phyloP scores from a whole-genome alignment of 306 rosid species.

The Begonia masoniana region DNA sequence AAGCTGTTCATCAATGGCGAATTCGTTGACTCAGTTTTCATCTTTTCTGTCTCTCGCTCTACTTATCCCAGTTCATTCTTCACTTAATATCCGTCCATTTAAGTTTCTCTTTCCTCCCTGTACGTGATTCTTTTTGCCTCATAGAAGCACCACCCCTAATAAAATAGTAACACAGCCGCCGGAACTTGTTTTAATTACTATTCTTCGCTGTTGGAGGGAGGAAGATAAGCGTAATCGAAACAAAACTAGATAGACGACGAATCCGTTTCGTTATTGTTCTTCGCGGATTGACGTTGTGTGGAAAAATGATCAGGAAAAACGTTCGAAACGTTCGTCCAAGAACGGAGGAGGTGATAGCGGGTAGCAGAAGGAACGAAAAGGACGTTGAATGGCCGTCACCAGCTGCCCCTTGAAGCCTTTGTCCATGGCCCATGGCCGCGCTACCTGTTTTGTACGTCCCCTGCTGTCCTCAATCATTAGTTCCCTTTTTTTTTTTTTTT shows the following conservation, averaged over 20 bases:
- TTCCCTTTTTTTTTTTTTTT: too few relatives aligned
- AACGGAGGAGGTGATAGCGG: constrained; percentile 33
- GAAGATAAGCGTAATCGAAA: too few relatives aligned
- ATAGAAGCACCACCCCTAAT: too few relatives aligned
- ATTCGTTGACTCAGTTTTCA: constrained; percentile 66
- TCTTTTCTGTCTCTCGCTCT: constrained; percentile 10
- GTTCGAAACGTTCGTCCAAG: constrained; percentile 83
- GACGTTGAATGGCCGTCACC: constrained; percentile 74
- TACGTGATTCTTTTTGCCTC: too few relatives aligned
- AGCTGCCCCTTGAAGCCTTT: constrained; percentile 78
- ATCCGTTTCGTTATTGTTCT: too few relatives aligned
- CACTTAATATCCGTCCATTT: not conserved
- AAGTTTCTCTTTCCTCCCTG: not conserved
- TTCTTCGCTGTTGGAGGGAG: too few relatives aligned
- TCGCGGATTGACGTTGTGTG: too few relatives aligned
- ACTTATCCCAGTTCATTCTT: not conserved
- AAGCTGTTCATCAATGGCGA: constrained; percentile 87
- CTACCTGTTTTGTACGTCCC: constrained; percentile 42
- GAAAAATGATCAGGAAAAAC: constrained; percentile 36
- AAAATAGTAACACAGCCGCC: too few relatives aligned
- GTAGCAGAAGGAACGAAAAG: constrained; percentile 50
- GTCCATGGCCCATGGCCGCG: constrained; percentile 93
- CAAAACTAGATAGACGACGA: too few relatives aligned
- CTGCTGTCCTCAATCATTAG: too few relatives aligned
- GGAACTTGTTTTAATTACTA: too few relatives aligned